Base-by-base conservation (phyloP, 768 basidiomycete species). In the Russula griseocarnosa region DNA sequence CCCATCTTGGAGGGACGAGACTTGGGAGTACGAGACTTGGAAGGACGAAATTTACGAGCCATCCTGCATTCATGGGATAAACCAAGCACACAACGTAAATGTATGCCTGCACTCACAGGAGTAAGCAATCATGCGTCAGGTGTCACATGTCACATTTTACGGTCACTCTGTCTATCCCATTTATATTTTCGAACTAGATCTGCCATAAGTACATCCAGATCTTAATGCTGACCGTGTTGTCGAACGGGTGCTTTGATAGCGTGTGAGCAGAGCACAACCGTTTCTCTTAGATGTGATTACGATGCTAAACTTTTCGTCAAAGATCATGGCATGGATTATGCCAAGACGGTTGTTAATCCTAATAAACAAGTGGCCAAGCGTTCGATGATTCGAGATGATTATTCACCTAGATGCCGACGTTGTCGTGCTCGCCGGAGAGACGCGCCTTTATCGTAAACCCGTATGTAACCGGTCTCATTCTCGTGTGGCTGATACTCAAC, bases 291-390 rank as follows among this genome's bases (percentile, higher is more conserved):
- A 20, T 55, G 5, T 26, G 30, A 3, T 30, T 47, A 20, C 18
- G 1, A 20, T 28, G 3, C 14, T 79, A n/a, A n/a, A n/a, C n/a
- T n/a, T n/a, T n/a, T n/a, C n/a, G n/a, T n/a, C n/a, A n/a, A n/a
- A n/a, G n/a, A n/a, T n/a, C n/a, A n/a, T n/a, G n/a, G n/a, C n/a
- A n/a, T n/a, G 77, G 79, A 80, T 24, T 77, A 66, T 65, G 73
- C 78, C 26, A 79, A 80, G 68, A 75, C 76, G 22, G 77, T 79
- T 38, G 75, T 77, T 13, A 69, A 70, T 40, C 77, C 79, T 9
- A 69, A 76, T 58, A 72, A 65, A 42, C 75, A 79, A 68, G 74
- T 77, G 59, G 74, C 71, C 8, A 75, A 73, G 7, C 73, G 73
- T 46, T 68, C 71, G 50, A 71, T 72, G 1, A 72, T 81, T 63